phyloP scores from a whole-genome alignment of 305 asterid species.

The Nicotiana rustica region DNA sequence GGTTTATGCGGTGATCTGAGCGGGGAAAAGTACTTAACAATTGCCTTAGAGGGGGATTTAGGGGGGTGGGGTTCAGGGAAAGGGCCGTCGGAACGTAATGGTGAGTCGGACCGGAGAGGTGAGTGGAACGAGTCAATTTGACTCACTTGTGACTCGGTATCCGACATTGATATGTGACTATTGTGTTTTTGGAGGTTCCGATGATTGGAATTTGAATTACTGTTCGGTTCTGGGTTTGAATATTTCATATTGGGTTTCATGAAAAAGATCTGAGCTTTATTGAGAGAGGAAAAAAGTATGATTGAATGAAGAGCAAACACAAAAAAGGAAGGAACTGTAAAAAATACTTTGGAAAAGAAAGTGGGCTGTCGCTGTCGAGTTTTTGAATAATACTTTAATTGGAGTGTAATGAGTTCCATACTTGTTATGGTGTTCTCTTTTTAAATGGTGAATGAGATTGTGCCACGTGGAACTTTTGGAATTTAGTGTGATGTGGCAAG shows the following conservation, averaged over 20 bases:
- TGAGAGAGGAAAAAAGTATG: background rate
- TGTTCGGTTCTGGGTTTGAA: background rate
- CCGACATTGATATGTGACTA: slow-evolving; percentile 40
- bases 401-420: background rate
- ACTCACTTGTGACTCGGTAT: slow-evolving; percentile 38
- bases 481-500: background rate
- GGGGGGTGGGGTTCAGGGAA: background rate
- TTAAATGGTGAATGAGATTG: background rate
- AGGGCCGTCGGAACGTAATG: slow-evolving; percentile 35
- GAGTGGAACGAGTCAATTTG: slow-evolving; percentile 41
- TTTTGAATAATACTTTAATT: background rate
- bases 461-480: background rate
- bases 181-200: slow-evolving; percentile 32
- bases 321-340: slow-evolving; percentile 17
- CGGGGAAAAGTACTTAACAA: slow-evolving; percentile 29
- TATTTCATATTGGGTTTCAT: slow-evolving; percentile 21
- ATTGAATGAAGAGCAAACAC: slow-evolving; percentile 1
- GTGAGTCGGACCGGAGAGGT: slow-evolving; percentile 38
- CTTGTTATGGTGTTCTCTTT: background rate
- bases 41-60: slow-evolving; percentile 35
- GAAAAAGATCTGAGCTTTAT: slow-evolving; percentile 23
- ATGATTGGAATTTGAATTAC: background rate
- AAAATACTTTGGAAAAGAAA: slow-evolving; percentile 34
- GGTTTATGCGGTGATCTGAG: slow-evolving; percentile 20
- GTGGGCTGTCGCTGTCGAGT: background rate